Percentiles rank a stretch among this genome's conserved stretches.
phyloP scores from a whole-genome alignment of 257 asterid species.

The Plantago elongata region DNA sequence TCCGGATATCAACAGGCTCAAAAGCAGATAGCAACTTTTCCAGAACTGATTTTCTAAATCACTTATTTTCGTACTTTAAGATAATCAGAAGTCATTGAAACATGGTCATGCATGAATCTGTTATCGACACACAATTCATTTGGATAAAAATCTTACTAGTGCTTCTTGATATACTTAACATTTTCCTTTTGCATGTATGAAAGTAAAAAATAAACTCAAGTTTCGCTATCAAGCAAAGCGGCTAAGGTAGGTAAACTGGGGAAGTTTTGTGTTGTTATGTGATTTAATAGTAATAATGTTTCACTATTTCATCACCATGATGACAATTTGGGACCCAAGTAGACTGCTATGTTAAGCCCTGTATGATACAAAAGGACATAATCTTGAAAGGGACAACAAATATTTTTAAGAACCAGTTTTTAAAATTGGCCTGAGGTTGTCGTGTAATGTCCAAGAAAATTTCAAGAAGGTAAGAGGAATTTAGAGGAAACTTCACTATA shows the following conservation, averaged over 20 bases:
- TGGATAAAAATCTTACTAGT: too few species aligned
- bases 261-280: background rate
- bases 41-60: too few species aligned
- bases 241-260: background rate
- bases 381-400: constrained; percentile 23
- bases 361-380: constrained; percentile 14
- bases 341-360: constrained; percentile 27
- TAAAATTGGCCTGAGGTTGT: constrained; percentile 8
- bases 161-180: background rate
- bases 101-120: too few species aligned
- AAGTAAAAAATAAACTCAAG: constrained; percentile 1
- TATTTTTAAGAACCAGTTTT: constrained; percentile 13
- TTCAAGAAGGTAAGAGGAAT: constrained; percentile 39
- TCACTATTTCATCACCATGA: constrained; percentile 17
- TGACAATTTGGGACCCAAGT: constrained; percentile 27
- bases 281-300: constrained; percentile 1
- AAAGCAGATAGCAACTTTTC: too few species aligned
- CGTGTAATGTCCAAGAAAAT: constrained; percentile 29
- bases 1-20: too few species aligned
- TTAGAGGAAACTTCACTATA: constrained; percentile 32
- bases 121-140: too few species aligned
- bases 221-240: constrained; percentile 18
- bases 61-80: too few species aligned
- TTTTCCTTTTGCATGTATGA: background rate
- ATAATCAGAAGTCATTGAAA: too few species aligned